These are phyloP conservation scores for Aspergillus ellipticus DNA, from an alignment of 495 filamentous ascomycete genomes.

Conservation along the genomic window DNA sequence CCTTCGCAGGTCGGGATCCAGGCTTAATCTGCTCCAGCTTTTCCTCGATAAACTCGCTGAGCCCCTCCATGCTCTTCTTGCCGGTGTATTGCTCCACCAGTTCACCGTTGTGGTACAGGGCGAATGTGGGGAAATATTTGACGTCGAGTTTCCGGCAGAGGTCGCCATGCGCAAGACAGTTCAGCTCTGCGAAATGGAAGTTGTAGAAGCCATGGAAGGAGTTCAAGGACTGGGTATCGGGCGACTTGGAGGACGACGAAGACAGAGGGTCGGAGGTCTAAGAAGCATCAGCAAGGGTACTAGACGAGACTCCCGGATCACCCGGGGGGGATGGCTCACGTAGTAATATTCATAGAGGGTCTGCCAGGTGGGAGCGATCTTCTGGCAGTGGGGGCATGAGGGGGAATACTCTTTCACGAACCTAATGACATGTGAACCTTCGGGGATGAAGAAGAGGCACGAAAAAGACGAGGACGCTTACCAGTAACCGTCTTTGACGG, in stretches of 20 bases:
- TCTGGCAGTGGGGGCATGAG: slow-evolving; percentile 74
- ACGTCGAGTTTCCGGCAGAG: slow-evolving; percentile 65
- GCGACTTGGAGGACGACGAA: slow-evolving; percentile 37
- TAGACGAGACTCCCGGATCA: background rate
- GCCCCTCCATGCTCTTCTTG: slow-evolving; percentile 52
- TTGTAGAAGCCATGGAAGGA: slow-evolving; percentile 74
- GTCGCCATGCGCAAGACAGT: slow-evolving; percentile 78
- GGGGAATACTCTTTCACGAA: slow-evolving; percentile 77
- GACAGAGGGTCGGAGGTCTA: slow-evolving; percentile 71
- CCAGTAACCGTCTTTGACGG: slow-evolving; percentile 63
- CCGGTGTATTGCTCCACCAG: slow-evolving; percentile 58
- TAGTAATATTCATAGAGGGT: slow-evolving; percentile 96
- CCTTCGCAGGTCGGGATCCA: slow-evolving; percentile 66
- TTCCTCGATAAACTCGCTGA: slow-evolving; percentile 71
- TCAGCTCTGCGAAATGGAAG: slow-evolving; percentile 80
- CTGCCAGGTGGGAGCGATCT: slow-evolving; percentile 81
- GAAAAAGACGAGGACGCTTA: slow-evolving; percentile 19
- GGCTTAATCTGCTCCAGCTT: slow-evolving; percentile 73
- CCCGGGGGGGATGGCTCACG: slow-evolving; percentile 26
- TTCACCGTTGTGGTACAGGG: slow-evolving; percentile 80
- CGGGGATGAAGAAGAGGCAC: background rate
- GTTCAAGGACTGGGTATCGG: slow-evolving; percentile 51
- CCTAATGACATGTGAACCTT: slow-evolving; percentile 39
- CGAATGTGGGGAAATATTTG: slow-evolving; percentile 65
- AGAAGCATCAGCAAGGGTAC: slow-evolving; percentile 17